These are phyloP conservation scores for Paraleonurus japonicus DNA, from an alignment of 257 asterid genomes.

Conservation along the genomic window DNA sequence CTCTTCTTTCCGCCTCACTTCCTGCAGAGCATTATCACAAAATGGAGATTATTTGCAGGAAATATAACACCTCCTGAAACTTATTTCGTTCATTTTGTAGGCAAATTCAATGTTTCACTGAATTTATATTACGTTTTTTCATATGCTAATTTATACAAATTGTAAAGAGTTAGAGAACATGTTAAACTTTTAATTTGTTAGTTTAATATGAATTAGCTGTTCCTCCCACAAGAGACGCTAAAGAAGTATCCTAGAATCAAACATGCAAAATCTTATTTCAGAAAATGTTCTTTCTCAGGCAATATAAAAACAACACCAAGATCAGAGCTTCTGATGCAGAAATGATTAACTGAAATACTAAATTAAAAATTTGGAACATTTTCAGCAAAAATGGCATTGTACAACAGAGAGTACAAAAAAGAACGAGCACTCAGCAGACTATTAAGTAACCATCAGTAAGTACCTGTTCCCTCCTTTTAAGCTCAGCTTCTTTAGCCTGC, in stretches of 20 bases:
- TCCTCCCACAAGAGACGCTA: neutral
- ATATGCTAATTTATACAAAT: neutral
- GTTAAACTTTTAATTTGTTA: neutral
- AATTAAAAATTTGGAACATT: neutral
- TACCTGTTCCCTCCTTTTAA: slow-evolving; percentile 91
- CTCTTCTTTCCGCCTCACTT: slow-evolving; percentile 74
- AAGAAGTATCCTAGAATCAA: neutral
- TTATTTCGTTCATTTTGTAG: slow-evolving; percentile 5
- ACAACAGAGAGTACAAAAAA: slow-evolving; percentile 3
- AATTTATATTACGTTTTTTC: neutral
- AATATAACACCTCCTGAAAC: neutral
- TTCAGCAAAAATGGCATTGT: neutral
- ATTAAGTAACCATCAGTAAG: neutral
- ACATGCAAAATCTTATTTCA: neutral
- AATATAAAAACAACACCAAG: neutral
- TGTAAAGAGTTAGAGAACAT: neutral
- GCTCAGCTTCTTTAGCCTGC: slow-evolving; percentile 91
- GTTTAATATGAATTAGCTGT: neutral
- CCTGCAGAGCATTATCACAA: slow-evolving; percentile 43
- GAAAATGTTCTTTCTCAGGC: neutral
- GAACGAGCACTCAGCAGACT: slow-evolving; percentile 8
- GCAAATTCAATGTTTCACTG: neutral
- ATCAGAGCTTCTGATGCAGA: neutral
- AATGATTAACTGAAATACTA: neutral
- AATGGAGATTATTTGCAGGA: neutral